Percentiles rank a stretch among this genome's conserved stretches.
Evolutionary conservation across 2,329 filamentous ascomycete species (phyloP).

Genomic region (Ilyonectria robusta): DNA sequence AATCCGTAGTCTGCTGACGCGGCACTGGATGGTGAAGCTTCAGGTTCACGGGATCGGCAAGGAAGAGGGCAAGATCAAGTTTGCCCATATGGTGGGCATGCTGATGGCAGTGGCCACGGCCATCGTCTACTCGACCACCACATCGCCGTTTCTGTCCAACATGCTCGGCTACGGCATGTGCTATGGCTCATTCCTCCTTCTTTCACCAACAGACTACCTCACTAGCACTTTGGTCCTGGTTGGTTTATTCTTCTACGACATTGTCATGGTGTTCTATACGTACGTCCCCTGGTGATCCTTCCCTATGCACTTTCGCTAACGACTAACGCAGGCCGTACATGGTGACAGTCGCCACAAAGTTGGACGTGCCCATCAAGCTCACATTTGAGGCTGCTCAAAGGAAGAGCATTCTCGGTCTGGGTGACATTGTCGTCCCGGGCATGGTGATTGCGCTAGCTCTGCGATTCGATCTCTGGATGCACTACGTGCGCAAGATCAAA

Average conservation of each 20-base stretch:
- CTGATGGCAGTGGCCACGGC: slow-evolving; percentile 68
- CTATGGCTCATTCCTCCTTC: slow-evolving; percentile 84
- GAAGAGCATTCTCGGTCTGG: slow-evolving; percentile 87
- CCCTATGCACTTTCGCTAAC: slow-evolving; percentile 37
- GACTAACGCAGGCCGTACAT: slow-evolving; percentile 75
- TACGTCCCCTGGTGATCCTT: slow-evolving; percentile 56
- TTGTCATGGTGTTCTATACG: slow-evolving; percentile 92
- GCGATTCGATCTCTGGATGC: slow-evolving; percentile 90
- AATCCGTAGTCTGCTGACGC: slow-evolving; percentile 64
- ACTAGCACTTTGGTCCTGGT: slow-evolving; percentile 84
- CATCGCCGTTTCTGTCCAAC: slow-evolving; percentile 77
- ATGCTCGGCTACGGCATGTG: slow-evolving; percentile 89
- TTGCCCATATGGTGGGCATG: slow-evolving; percentile 71
- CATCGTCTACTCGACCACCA: slow-evolving; percentile 77
- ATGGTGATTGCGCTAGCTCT: slow-evolving; percentile 91
- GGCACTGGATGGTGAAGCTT: slow-evolving; percentile 66
- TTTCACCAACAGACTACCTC: slow-evolving; percentile 90
- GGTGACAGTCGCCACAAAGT: slow-evolving; percentile 87
- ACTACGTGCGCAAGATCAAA: slow-evolving; percentile 80
- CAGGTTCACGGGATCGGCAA: slow-evolving; percentile 65
- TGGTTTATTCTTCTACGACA: slow-evolving; percentile 94
- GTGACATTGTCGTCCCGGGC: slow-evolving; percentile 94
- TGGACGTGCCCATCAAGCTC: slow-evolving; percentile 95
- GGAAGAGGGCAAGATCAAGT: slow-evolving; percentile 65
- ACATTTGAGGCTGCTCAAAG: slow-evolving; percentile 80